Percentiles rank a stretch among this genome's conserved stretches.
phyloP scores from a whole-genome alignment of 768 basidiomycete genomes.

The Boletus sp. region DNA sequence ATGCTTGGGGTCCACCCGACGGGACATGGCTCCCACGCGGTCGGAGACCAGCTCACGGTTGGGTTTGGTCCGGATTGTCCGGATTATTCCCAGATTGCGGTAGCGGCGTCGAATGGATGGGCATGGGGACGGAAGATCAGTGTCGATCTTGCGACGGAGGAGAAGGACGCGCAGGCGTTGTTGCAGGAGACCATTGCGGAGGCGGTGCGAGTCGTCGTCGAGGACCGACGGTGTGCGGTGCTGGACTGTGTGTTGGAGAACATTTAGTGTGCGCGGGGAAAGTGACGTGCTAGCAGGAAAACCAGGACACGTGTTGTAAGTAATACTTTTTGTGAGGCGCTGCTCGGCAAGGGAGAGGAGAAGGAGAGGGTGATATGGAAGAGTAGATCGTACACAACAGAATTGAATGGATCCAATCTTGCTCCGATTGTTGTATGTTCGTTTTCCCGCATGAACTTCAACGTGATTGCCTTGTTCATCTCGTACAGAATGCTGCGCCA shows the following conservation, averaged over 20 bases:
- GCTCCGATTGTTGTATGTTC: not conserved
- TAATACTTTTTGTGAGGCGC: not conserved
- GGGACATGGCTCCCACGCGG: constrained; percentile 46
- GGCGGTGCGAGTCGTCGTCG: constrained; percentile 52
- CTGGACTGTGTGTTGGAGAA: constrained; percentile 55
- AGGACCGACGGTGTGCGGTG: constrained; percentile 61
- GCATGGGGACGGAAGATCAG: constrained; percentile 48
- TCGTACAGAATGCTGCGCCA: not conserved
- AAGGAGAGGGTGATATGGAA: too few species aligned
- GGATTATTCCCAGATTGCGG: constrained; percentile 60
- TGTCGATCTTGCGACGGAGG: constrained; percentile 17
- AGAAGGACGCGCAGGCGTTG: constrained; percentile 20
- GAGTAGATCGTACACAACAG: too few species aligned
- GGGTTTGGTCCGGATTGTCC: constrained; percentile 64
- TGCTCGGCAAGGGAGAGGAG: too few species aligned
- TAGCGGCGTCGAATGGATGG: constrained; percentile 69
- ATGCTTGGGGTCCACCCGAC: constrained; percentile 63
- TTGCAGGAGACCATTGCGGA: constrained; percentile 40
- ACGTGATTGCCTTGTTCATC: too few species aligned
- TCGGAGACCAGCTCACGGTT: constrained; percentile 51
- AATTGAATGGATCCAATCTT: too few species aligned
- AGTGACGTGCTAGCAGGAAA: too few species aligned
- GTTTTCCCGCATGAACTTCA: not conserved
- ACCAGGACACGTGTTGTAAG: too few species aligned
- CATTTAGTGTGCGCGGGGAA: constrained; percentile 24